Conservation (phyloP, 208 protist genomes). For the Trypanosoma theileri region DNA sequence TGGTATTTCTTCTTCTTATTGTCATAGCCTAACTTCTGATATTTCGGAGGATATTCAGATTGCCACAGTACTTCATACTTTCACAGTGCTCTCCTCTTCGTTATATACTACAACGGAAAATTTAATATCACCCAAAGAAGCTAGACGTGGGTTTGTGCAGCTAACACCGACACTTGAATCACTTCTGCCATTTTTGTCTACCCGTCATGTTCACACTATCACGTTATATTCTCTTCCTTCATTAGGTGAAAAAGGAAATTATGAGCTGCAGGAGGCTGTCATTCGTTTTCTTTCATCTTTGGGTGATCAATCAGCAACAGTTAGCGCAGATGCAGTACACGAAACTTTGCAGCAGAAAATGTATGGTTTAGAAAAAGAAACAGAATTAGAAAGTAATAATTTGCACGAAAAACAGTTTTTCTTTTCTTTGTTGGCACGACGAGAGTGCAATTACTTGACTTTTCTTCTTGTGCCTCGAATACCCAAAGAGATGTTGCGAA, state of each 20-base stretch:
- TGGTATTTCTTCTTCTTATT: conserved; percentile 6
- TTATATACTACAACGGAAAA: conserved; percentile 10
- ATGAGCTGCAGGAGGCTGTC: conserved; percentile 44
- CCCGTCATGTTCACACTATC: conserved; percentile 43
- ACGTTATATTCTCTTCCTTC: conserved; percentile 44
- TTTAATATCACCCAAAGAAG: conserved; percentile 16
- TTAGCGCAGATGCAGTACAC: conserved; percentile 22
- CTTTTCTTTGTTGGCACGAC: conserved; percentile 8
- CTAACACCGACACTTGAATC: conserved; percentile 49
- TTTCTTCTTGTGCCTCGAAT: conserved; percentile 24
- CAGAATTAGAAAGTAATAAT: not conserved
- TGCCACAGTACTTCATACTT: conserved; percentile 69
- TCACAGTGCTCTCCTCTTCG: conserved; percentile 39
- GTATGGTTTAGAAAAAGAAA: not conserved
- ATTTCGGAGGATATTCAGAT: conserved; percentile 60
- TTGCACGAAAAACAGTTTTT: conserved; percentile 7
- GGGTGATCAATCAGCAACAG: conserved; percentile 46
- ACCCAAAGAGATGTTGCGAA: not conserved
- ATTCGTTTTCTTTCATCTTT: conserved; percentile 44
- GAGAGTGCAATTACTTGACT: conserved; percentile 14
- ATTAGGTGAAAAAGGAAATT: conserved; percentile 39
- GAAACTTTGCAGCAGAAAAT: conserved; percentile 12
- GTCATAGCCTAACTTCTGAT: conserved; percentile 13
- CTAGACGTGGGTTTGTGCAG: conserved; percentile 26
- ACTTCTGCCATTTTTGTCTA: conserved; percentile 49